These are phyloP conservation scores for Porphyrellus sp. DNA, from an alignment of 1,284 basidiomycete genomes.

Conservation along the genomic window DNA sequence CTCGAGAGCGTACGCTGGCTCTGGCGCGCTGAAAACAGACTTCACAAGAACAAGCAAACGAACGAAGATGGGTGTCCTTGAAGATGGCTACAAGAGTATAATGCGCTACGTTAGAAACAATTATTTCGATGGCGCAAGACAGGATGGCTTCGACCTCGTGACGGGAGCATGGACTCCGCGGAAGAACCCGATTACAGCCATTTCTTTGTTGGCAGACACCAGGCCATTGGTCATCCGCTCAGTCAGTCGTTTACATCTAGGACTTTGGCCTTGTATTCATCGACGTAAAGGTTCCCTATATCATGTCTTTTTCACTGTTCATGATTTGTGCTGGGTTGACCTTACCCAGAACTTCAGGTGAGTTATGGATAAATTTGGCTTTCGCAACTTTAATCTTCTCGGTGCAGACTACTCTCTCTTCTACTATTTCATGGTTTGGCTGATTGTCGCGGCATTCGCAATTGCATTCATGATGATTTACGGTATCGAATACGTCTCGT, in stretches of 20 bases:
- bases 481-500: constrained; percentile 86
- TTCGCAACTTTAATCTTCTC: constrained; percentile 5
- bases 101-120: constrained; percentile 96
- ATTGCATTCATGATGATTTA: constrained; percentile 73
- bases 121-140: constrained; percentile 89
- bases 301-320: constrained; percentile 78
- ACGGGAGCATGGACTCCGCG: constrained; percentile 88
- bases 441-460: constrained; percentile 59
- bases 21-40: constrained; percentile 95
- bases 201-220: constrained; percentile 73
- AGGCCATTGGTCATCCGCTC: constrained; percentile 80
- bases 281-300: constrained; percentile 72
- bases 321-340: constrained; percentile 85
- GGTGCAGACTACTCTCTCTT: constrained; percentile 69
- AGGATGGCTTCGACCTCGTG: constrained; percentile 93
- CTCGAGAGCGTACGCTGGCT: constrained; percentile 90
- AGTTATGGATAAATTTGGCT: constrained; percentile 31
- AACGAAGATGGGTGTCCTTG: constrained; percentile 73
- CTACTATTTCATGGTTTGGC: constrained; percentile 81
- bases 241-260: constrained; percentile 45
- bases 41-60: constrained; percentile 93
- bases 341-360: constrained; percentile 80
- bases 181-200: constrained; percentile 60
- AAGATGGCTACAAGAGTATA: constrained; percentile 87
- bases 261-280: constrained; percentile 9